Conservation (phyloP, 169 alveolate species). For the Condylostoma magnum region DNA sequence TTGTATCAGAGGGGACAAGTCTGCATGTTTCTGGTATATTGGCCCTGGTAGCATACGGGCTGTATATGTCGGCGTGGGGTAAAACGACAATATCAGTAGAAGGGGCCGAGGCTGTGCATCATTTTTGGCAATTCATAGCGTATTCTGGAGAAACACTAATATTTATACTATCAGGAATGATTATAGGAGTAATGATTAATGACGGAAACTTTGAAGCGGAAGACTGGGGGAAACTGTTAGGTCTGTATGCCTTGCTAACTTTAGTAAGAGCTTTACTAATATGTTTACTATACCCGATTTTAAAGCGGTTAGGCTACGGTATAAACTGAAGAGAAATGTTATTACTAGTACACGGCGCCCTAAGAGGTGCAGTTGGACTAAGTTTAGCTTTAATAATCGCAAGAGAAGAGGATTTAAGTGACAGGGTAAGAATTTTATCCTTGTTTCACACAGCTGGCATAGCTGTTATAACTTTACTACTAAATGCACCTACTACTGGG, state of each 20-base stretch:
- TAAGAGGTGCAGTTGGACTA: slow-evolving; percentile 64
- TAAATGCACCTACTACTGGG: not conserved
- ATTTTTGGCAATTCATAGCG: slow-evolving; percentile 52
- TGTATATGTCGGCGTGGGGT: slow-evolving; percentile 64
- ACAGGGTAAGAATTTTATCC: not conserved
- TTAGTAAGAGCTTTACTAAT: slow-evolving; percentile 36
- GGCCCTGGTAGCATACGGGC: slow-evolving; percentile 61
- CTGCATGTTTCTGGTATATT: slow-evolving; percentile 57
- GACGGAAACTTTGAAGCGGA: not conserved
- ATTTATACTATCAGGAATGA: slow-evolving; percentile 54
- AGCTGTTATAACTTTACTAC: slow-evolving; percentile 2
- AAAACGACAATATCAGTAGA: slow-evolving; percentile 48
- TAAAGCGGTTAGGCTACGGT: slow-evolving; percentile 55
- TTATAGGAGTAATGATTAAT: slow-evolving; percentile 41
- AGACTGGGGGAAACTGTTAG: not conserved
- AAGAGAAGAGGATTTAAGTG: slow-evolving; percentile 34
- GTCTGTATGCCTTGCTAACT: slow-evolving; percentile 4
- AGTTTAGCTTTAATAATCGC: slow-evolving; percentile 55
- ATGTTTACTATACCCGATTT: slow-evolving; percentile 35
- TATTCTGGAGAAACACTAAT: slow-evolving; percentile 48
- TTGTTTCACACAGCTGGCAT: slow-evolving; percentile 14
- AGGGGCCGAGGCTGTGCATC: slow-evolving; percentile 56
- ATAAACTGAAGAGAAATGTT: slow-evolving; percentile 36
- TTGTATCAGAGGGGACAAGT: slow-evolving; percentile 43
- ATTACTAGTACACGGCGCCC: slow-evolving; percentile 54